Evolutionary conservation across 768 basidiomycete genomes (phyloP).

Genomic region (Chalciporus piperatus): DNA sequence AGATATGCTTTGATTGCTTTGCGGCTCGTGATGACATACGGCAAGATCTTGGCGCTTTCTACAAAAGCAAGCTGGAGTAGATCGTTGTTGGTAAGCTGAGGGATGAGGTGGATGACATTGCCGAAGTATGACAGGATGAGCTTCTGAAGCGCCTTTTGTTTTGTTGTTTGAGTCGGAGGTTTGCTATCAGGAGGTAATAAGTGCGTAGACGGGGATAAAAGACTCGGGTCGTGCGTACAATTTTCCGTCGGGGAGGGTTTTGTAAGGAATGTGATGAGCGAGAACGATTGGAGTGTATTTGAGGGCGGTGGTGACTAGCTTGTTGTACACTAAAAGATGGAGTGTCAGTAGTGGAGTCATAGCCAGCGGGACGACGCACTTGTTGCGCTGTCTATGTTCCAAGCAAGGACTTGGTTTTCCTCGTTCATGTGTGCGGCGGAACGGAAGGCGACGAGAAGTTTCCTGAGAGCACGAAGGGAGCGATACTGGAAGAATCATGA

Average conservation of each 20-base stretch:
- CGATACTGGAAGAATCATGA: conserved; percentile 55
- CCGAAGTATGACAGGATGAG: conserved; percentile 87
- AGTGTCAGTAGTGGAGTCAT: not conserved
- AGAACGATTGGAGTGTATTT: conserved; percentile 90
- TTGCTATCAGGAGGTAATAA: conserved; percentile 52
- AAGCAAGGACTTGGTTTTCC: conserved; percentile 73
- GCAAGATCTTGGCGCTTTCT: conserved; percentile 87
- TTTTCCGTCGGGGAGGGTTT: conserved; percentile 77
- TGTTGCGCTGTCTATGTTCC: conserved; percentile 79
- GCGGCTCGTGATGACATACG: conserved; percentile 81
- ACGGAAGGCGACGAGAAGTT: conserved; percentile 86
- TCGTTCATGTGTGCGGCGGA: conserved; percentile 89
- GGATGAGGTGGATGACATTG: conserved; percentile 77
- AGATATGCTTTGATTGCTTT: conserved; percentile 85
- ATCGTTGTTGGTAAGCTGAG: conserved; percentile 68
- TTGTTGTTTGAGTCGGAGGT: conserved; percentile 73
- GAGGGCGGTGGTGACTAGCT: conserved; percentile 82
- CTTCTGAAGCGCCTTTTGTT: conserved; percentile 83
- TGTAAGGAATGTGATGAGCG: conserved; percentile 84
- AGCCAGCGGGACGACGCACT: conserved; percentile 9
- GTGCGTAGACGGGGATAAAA: no score
- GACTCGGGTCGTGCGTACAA: conserved; percentile 52
- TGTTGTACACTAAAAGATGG: conserved; percentile 75
- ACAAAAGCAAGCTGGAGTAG: conserved; percentile 66
- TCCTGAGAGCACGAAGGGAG: conserved; percentile 80